Evolutionary conservation across 371 early-diverging fungal genomes (phyloP).

Genomic region (Globomyces sp.): DNA sequence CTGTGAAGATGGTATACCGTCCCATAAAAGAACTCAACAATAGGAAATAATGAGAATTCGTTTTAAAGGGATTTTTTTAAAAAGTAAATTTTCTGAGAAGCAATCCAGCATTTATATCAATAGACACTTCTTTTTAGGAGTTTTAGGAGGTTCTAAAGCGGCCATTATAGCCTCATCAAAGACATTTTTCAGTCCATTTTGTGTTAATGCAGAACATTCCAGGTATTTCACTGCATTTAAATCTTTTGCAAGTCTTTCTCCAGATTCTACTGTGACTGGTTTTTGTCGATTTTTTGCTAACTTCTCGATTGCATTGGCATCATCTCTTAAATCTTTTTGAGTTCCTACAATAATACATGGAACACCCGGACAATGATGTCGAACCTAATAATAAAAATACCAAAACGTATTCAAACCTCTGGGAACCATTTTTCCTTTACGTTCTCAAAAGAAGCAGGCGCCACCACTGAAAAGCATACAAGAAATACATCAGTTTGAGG

Average conservation of each 20-base stretch:
- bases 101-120: not conserved
- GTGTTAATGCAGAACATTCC: slow-evolving; percentile 96
- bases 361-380: slow-evolving; percentile 96
- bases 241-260: slow-evolving; percentile 83
- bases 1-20: no score
- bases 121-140: slow-evolving; percentile 60
- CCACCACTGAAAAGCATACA: slow-evolving; percentile 94
- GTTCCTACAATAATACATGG: slow-evolving; percentile 97
- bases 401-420: slow-evolving; percentile 31
- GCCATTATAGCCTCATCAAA: slow-evolving; percentile 99
- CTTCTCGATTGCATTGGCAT: slow-evolving; percentile 75
- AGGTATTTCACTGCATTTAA: slow-evolving; percentile 95
- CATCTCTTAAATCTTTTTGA: slow-evolving; percentile 93
- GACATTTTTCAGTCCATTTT: slow-evolving; percentile 94
- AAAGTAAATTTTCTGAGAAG: no score
- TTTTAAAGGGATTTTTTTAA: no score
- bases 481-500: slow-evolving; percentile 76
- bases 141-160: slow-evolving; percentile 91
- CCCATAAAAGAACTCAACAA: no score
- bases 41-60: no score
- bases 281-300: slow-evolving; percentile 78
- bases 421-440: slow-evolving; percentile 58
- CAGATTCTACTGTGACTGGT: slow-evolving; percentile 78
- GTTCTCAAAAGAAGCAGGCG: slow-evolving; percentile 83
- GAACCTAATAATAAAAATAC: slow-evolving; percentile 65